Conservation (phyloP, 306 rosid species). For the Adenanthera pavonina region DNA sequence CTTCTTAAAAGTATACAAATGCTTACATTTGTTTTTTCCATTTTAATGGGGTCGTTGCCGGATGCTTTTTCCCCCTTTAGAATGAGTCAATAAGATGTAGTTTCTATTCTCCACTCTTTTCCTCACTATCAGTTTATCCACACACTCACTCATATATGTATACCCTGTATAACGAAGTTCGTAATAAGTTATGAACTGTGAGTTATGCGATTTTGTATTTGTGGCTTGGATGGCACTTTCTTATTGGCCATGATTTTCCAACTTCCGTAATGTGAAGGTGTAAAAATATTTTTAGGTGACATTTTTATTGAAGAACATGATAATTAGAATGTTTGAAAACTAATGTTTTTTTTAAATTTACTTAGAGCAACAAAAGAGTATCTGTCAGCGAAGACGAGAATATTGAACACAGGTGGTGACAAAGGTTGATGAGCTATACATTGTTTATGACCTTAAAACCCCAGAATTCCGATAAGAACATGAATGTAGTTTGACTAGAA, state of each 20-base stretch:
- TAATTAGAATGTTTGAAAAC: not conserved
- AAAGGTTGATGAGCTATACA: not conserved
- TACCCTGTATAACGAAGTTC: not conserved
- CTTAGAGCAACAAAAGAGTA: not conserved
- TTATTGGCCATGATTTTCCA: not conserved
- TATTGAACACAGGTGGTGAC: not conserved
- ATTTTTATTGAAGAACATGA: not conserved
- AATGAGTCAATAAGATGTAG: constrained; percentile 36
- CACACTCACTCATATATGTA: not conserved
- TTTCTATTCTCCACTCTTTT: constrained; percentile 10
- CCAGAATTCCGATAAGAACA: not conserved
- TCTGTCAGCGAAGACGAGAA: not conserved
- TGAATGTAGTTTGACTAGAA: not conserved
- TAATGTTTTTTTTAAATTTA: not conserved
- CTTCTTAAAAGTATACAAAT: constrained; percentile 34
- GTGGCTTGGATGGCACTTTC: not conserved
- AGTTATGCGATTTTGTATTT: not conserved
- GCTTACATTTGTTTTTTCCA: constrained; percentile 26
- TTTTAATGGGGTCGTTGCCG: constrained; percentile 34
- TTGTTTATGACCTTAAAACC: not conserved
- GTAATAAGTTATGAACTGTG: not conserved
- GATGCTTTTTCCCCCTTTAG: constrained; percentile 29
- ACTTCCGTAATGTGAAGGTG: not conserved
- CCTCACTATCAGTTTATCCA: not conserved
- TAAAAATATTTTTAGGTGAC: not conserved